Percentiles rank a stretch among this genome's conserved stretches.
phyloP scores from a whole-genome alignment of 1,284 basidiomycete species.

The Trichosporon sp. region DNA sequence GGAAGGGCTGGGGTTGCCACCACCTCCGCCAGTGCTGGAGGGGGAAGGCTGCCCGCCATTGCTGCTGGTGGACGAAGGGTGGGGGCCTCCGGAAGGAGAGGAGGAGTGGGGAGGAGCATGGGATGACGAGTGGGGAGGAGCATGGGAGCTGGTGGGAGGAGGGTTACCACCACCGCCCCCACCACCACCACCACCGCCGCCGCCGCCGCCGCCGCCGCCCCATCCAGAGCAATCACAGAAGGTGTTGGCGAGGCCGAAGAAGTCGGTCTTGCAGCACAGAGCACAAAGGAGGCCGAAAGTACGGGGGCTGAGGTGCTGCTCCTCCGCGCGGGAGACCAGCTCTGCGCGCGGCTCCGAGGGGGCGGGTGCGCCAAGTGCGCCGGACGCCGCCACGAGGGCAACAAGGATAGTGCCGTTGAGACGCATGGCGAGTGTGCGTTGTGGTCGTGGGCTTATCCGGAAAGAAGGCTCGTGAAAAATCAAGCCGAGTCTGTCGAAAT shows the following conservation, averaged over 20 bases:
- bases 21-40: not conserved
- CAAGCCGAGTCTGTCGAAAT: too few species aligned
- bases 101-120: too few species aligned
- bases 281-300: not conserved
- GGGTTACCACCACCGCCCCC: not conserved
- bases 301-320: not conserved
- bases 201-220: not conserved
- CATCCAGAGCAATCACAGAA: not conserved
- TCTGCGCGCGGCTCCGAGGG: not conserved
- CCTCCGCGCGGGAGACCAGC: not conserved
- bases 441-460: not conserved
- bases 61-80: too few species aligned
- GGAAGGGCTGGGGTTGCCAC: not conserved
- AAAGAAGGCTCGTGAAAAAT: too few species aligned
- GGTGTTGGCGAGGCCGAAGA: not conserved
- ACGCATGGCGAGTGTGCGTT: not conserved
- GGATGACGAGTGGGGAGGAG: too few species aligned
- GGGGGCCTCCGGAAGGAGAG: too few species aligned
- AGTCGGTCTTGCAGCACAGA: not conserved
- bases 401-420: not conserved
- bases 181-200: not conserved
- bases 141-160: not conserved
- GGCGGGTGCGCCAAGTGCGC: not conserved
- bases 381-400: not conserved
- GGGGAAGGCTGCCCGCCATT: too few species aligned